Evolutionary conservation across 139 green algal species (phyloP).

Genomic region (Dunaliella primolecta): DNA sequence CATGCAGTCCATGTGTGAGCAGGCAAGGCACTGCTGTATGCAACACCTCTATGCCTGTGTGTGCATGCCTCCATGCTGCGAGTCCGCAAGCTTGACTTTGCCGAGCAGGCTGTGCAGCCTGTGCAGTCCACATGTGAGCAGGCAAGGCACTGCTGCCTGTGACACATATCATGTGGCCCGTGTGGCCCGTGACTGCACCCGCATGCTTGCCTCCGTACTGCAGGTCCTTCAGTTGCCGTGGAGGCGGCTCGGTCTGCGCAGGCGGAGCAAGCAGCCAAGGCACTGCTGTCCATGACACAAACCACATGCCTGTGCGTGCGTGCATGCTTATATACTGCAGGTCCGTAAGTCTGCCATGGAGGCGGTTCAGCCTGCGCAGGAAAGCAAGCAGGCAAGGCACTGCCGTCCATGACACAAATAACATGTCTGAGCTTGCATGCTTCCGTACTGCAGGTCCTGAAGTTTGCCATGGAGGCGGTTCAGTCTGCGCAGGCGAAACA

Average conservation of each 20-base stretch:
- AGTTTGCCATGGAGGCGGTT: slow-evolving; percentile 3
- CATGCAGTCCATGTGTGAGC: no score
- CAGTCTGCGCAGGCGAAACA: slow-evolving; percentile 46
- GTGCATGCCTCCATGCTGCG: not conserved
- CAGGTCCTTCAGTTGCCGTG: slow-evolving; percentile 24
- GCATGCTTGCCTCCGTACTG: no score
- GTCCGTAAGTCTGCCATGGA: slow-evolving; percentile 13
- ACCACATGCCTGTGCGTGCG: not conserved
- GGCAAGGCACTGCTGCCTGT: no score
- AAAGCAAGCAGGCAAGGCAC: slow-evolving; percentile 59
- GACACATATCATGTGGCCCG: no score
- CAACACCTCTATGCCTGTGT: not conserved
- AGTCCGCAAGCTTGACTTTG: slow-evolving; percentile 26
- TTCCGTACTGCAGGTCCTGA: no score
- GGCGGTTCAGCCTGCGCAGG: slow-evolving; percentile 17
- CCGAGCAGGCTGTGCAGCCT: slow-evolving; percentile 13
- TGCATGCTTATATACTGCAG: not conserved
- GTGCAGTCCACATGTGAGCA: slow-evolving; percentile 42
- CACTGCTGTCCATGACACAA: no score
- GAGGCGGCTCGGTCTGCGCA: slow-evolving; percentile 14
- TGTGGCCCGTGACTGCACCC: no score
- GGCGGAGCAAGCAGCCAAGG: no score
- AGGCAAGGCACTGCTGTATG: no score
- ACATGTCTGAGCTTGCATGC: no score
- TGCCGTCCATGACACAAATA: no score